Percentiles rank a stretch among this genome's conserved stretches.
Evolutionary conservation across 83 land plant genomes (phyloP).

Genomic region (Thuja plicata): DNA sequence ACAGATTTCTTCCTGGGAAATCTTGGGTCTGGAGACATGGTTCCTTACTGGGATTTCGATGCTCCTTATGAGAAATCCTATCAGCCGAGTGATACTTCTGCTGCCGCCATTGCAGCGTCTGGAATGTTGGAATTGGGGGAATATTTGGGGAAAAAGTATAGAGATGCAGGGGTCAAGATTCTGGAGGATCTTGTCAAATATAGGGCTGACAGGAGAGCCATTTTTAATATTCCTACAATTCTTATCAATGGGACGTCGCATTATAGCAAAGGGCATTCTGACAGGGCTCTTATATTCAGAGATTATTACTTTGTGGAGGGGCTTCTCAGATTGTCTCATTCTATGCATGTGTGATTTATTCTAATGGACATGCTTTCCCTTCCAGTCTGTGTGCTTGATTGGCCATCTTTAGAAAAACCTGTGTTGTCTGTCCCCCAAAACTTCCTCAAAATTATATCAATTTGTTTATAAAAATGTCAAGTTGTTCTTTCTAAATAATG

Average conservation of each 20-base stretch:
- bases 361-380: no score
- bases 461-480: no score
- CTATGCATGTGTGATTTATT: no score
- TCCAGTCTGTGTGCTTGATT: no score
- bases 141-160: background rate
- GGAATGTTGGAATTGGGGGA: background rate
- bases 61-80: background rate
- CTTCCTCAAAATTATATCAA: no score
- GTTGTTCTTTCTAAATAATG: no score
- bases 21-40: background rate
- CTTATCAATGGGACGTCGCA: background rate
- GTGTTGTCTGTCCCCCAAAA: no score
- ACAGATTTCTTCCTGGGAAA: background rate
- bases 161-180: background rate
- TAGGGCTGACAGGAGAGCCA: background rate
- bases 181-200: background rate
- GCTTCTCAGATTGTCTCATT: background rate
- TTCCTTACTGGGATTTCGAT: conserved; percentile 9
- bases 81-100: background rate
- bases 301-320: background rate
- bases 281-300: background rate
- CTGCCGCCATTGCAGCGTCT: background rate
- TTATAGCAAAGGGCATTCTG: background rate
- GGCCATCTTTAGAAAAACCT: no score
- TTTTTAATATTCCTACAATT: background rate